Evolutionary conservation across 352 stramenopile species (phyloP).

Genomic region (Sclerospora graminicola): DNA sequence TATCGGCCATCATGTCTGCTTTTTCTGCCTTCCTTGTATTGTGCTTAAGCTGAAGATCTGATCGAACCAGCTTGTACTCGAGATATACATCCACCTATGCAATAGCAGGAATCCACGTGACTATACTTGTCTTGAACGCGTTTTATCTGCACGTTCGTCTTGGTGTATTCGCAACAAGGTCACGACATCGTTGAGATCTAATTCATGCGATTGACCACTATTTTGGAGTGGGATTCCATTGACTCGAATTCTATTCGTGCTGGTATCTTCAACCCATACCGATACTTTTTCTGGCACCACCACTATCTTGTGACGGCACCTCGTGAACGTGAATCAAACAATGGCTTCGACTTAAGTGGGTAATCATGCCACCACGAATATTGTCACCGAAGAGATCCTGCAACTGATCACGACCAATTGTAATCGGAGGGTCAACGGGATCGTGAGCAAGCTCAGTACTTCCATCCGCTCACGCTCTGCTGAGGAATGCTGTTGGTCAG

Average conservation of each 20-base stretch:
- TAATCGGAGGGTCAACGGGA: constrained; percentile 25
- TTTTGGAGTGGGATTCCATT: constrained; percentile 44
- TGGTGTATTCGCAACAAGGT: constrained; percentile 43
- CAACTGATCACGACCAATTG: constrained; percentile 46
- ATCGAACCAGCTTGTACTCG: constrained; percentile 27
- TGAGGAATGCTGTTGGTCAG: constrained; percentile 34
- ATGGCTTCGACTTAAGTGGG: constrained; percentile 45
- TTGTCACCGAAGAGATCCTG: constrained; percentile 57
- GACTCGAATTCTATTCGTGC: constrained; percentile 54
- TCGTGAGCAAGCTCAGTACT: constrained; percentile 33
- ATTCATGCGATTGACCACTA: constrained; percentile 23
- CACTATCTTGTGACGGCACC: constrained; percentile 13
- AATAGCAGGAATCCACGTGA: background rate
- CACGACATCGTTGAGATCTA: constrained; percentile 44
- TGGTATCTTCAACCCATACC: constrained; percentile 57
- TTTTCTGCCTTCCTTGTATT: constrained; percentile 9
- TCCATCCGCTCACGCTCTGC: constrained; percentile 37
- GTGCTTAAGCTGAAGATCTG: constrained; percentile 5
- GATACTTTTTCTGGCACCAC: constrained; percentile 18
- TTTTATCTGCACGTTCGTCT: constrained; percentile 15
- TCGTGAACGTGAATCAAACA: constrained; percentile 52
- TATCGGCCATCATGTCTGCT: constrained; percentile 23
- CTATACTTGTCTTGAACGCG: background rate
- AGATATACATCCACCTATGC: constrained; percentile 36
- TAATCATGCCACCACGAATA: constrained; percentile 43